Percentiles rank a stretch among this genome's conserved stretches.
phyloP scores from a whole-genome alignment of 192 early-diverging fungal species.

The Mycoemilia scoparia region DNA sequence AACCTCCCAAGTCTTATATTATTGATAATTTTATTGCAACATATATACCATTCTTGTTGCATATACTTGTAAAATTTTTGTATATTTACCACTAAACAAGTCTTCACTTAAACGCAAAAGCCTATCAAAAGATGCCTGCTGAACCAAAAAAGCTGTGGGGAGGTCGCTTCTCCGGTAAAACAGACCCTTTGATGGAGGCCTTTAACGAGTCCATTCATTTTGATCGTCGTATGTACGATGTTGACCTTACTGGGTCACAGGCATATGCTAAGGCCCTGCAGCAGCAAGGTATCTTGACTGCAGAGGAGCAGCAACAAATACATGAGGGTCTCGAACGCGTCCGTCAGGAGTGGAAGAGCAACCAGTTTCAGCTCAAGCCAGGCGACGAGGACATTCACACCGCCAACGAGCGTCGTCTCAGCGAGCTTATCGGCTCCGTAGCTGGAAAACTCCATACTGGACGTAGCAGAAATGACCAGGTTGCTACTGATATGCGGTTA shows the following conservation, averaged over 20 bases:
- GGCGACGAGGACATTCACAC: conserved; percentile 99
- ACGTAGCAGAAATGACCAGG: conserved; percentile 90
- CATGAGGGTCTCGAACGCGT: conserved; percentile 60
- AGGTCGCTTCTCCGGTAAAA: conserved; percentile 73
- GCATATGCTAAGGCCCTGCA: conserved; percentile 75
- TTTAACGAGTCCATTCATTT: conserved; percentile 94
- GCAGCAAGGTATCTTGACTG: conserved; percentile 53
- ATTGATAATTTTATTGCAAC: no score
- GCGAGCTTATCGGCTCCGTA: conserved; percentile 77
- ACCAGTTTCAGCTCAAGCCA: conserved; percentile 45
- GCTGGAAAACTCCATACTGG: conserved; percentile 97
- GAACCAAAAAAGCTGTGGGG: conserved; percentile 52
- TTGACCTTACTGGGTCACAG: conserved; percentile 72
- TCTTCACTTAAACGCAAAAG: no score
- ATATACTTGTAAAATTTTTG: no score
- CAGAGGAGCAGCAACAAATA: conserved; percentile 50
- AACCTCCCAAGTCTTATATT: no score
- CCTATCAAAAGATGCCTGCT: no score
- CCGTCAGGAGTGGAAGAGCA: conserved; percentile 60
- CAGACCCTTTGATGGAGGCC: conserved; percentile 88
- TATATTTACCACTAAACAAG: no score
- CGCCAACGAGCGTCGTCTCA: conserved; percentile 88
- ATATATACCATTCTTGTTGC: no score
- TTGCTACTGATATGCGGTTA: conserved; percentile 91
- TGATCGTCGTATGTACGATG: conserved; percentile 81